Base-by-base conservation (phyloP, 202 grass and related monocot genomes). In the Setaria viridis region DNA sequence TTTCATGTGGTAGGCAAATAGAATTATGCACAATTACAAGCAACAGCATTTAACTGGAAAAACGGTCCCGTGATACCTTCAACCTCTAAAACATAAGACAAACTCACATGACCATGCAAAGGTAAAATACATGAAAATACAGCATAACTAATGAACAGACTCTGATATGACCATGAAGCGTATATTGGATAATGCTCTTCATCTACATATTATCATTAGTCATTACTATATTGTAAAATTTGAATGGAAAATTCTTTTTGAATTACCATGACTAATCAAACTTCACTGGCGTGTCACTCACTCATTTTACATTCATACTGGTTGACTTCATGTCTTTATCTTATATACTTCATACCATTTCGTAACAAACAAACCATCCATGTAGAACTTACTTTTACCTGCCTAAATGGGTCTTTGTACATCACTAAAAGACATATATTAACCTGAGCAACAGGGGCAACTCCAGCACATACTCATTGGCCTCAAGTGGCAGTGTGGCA, bases 1-100 rank as follows among this genome's bases (percentile, higher is more conserved):
- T 78, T 82, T 46, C 73, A 83, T 65, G 79, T 67, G 62, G 46
- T 66, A 86, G 20, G 59, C 32, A 87, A 81, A 39, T 64, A 33
- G 14, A 45, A 69, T 84, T 68, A 54, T 35, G 1, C 62, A 64
- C 37, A 34, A 3, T 63, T 80, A 50, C 48, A 50, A 16, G 65
- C 50, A 55, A 4, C 7, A 2, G 8, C 54, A 5, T 29, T 65
- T 46, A 64, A 55, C 67, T 80, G 19, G 29, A 32, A 20, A 80
- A 49, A 85, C 5, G 15, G 32, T 70, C 60, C 17, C 62, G 72
- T 48, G 0, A 43, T 62, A 58, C 13, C 32, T 74, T 82, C 13
- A 78, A 70, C 29, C 84, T 83, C 41, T 79, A 50, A 35, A 21
- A 67, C 7, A 66, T 84, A 64, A 85, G 16, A 72, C 47, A 78